A percentile compares a stretch with the other conserved stretches of the same genome.
These are phyloP conservation scores for Cucurbita maxima DNA, from an alignment of 306 rosid genomes.

Conservation along the genomic window DNA sequence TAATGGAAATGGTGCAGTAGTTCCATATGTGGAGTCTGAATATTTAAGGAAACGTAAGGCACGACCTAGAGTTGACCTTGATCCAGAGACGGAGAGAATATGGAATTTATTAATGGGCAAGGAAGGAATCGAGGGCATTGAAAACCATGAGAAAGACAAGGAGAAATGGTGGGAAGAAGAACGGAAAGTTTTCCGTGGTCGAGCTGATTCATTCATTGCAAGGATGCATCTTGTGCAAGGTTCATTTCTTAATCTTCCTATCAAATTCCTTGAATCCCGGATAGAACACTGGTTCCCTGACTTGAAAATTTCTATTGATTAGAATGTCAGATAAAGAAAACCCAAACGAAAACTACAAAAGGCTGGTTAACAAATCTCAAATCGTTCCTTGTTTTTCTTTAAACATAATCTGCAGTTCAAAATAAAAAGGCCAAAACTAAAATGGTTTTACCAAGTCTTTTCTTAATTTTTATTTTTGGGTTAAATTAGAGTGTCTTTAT, in stretches of 20 bases:
- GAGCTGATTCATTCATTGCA: slow-evolving; percentile 82
- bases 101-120: slow-evolving; percentile 90
- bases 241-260: slow-evolving; percentile 18
- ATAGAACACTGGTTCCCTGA: neutral
- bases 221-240: slow-evolving; percentile 99
- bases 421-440: neutral
- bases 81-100: slow-evolving; percentile 68
- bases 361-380: neutral
- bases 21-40: slow-evolving; percentile 32
- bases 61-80: slow-evolving; percentile 78
- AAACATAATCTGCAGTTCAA: neutral
- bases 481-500: too few species aligned
- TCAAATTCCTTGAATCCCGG: neutral
- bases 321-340: neutral
- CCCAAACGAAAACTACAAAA: neutral
- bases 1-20: slow-evolving; percentile 44
- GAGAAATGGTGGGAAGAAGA: slow-evolving; percentile 91
- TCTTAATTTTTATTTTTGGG: neutral
- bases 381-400: neutral
- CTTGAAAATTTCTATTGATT: neutral
- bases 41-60: slow-evolving; percentile 39
- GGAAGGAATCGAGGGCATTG: slow-evolving; percentile 40
- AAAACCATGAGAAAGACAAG: slow-evolving; percentile 38
- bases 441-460: neutral
- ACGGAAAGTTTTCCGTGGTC: slow-evolving; percentile 65